Evolutionary conservation across 345 rosid genomes (phyloP).

Genomic region (Sisymbrium altissimum): DNA sequence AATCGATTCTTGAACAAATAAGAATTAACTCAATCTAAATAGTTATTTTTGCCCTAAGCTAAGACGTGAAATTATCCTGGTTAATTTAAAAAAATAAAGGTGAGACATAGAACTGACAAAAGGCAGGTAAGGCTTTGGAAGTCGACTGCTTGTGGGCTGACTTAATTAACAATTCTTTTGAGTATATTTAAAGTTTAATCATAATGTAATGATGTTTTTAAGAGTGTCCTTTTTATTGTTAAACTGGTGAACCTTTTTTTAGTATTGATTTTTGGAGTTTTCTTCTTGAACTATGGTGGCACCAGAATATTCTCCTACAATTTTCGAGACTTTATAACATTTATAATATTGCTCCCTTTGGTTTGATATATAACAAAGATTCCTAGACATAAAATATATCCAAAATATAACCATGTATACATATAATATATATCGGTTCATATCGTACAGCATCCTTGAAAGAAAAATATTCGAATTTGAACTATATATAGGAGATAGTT

Average conservation of each 20-base stretch:
- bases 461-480: not conserved
- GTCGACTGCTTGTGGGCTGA: conserved; percentile 91
- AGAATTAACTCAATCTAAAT: not conserved
- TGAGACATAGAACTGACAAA: conserved; percentile 78
- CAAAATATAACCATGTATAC: not conserved
- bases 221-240: conserved; percentile 18
- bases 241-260: conserved; percentile 31
- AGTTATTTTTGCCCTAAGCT: conserved; percentile 21
- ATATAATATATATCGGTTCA: not conserved
- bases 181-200: conserved; percentile 50
- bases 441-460: not conserved
- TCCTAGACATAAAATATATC: not conserved
- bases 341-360: conserved; percentile 1
- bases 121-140: conserved; percentile 82
- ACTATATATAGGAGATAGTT: not conserved
- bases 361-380: conserved; percentile 16
- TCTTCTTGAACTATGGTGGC: conserved; percentile 82
- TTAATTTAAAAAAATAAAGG: conserved; percentile 13
- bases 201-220: conserved; percentile 85
- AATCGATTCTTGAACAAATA: not conserved
- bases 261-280: conserved; percentile 60
- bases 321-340: conserved; percentile 41
- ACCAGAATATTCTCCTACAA: conserved; percentile 88
- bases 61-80: conserved; percentile 7
- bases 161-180: conserved; percentile 48